Percentiles rank a stretch among this genome's conserved stretches.
Conservation (phyloP, 495 filamentous ascomycete genomes). For the Trichoderma reesei region DNA sequence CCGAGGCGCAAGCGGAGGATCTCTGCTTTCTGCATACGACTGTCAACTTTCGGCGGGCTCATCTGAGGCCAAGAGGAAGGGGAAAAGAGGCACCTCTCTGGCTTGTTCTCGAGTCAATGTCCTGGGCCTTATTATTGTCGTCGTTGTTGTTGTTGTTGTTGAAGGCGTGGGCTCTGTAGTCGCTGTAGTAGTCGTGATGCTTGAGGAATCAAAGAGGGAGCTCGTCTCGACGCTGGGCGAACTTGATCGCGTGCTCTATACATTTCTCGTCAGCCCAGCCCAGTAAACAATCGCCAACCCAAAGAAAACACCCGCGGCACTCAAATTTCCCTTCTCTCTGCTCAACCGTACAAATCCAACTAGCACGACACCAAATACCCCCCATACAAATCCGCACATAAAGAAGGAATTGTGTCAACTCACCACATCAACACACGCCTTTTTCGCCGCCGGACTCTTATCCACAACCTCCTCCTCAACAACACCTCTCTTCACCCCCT, state of each 20-base stretch:
- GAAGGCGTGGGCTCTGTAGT: conserved; percentile 23
- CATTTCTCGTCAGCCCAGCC: neutral
- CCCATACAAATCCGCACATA: too few species aligned
- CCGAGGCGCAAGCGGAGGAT: conserved; percentile 40
- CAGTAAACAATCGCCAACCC: neutral
- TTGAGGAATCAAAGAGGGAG: conserved; percentile 29
- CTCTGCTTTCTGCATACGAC: conserved; percentile 32
- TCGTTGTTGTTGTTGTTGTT: neutral
- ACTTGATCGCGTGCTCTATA: neutral
- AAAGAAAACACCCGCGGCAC: too few species aligned
- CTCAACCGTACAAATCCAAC: too few species aligned
- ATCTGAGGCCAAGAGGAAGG: neutral
- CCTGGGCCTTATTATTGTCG: neutral
- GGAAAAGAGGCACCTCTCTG: conserved; percentile 25
- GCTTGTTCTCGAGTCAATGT: conserved; percentile 33
- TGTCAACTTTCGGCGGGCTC: neutral
- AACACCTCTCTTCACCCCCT: neutral
- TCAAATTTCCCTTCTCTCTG: too few species aligned
- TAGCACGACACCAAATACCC: too few species aligned
- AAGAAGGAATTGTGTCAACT: too few species aligned
- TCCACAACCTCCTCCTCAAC: conserved; percentile 8
- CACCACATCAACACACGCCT: conserved; percentile 9
- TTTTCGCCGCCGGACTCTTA: conserved; percentile 14
- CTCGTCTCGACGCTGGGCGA: neutral
- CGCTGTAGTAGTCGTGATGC: conserved; percentile 25